These are phyloP conservation scores for Acacia acuminata DNA, from an alignment of 306 rosid species.

Conservation along the genomic window DNA sequence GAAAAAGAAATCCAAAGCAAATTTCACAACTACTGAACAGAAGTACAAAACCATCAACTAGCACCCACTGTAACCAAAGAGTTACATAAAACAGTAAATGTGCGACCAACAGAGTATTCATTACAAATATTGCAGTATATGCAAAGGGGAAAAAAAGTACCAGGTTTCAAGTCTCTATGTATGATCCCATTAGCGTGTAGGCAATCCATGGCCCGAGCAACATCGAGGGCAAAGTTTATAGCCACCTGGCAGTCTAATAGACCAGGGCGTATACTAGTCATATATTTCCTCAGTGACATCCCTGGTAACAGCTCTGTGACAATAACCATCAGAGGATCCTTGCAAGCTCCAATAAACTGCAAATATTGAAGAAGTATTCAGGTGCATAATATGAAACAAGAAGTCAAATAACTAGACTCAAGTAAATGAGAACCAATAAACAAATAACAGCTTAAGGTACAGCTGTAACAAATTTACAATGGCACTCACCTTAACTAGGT, in stretches of 20 bases:
- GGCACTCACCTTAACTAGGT: conserved; percentile 81
- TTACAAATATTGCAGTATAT: neutral
- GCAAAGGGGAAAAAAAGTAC: conserved; percentile 39
- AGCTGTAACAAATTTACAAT: neutral
- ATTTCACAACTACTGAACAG: neutral
- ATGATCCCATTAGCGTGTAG: conserved; percentile 96
- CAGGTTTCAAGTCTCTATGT: conserved; percentile 97
- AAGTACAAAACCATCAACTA: neutral
- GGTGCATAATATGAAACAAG: conserved; percentile 26
- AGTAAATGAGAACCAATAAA: neutral
- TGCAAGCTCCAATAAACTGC: conserved; percentile 98
- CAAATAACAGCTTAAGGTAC: neutral
- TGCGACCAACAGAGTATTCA: conserved; percentile 1
- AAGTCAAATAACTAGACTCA: neutral
- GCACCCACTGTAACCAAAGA: neutral
- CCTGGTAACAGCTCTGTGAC: conserved; percentile 96
- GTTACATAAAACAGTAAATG: conserved; percentile 16
- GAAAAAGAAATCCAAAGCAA: neutral
- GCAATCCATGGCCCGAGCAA: conserved; percentile 98
- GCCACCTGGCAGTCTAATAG: conserved; percentile 67
- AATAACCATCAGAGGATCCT: conserved; percentile 96
- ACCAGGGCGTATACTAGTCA: conserved; percentile 67
- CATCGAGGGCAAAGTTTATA: conserved; percentile 75
- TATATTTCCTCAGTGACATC: conserved; percentile 88
- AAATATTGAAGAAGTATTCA: conserved; percentile 28